Evolutionary conservation across 495 filamentous ascomycete species (phyloP).

Genomic region (Daldinia loculata): DNA sequence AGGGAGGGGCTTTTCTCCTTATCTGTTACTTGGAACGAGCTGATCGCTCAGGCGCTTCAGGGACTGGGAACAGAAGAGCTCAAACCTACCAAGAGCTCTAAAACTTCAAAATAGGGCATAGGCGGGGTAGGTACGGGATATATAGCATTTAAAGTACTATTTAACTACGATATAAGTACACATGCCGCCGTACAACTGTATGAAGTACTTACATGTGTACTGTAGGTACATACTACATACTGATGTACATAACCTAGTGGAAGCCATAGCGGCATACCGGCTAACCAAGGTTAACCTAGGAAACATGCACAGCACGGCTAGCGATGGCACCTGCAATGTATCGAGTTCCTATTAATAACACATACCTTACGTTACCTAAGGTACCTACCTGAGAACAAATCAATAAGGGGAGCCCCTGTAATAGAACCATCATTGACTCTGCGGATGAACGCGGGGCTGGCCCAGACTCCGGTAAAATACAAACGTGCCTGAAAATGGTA

Average conservation of each 20-base stretch:
- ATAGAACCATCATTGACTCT: constrained; percentile 16
- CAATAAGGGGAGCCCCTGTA: background rate
- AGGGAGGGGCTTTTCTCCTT: constrained; percentile 3
- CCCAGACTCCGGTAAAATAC: constrained; percentile 29
- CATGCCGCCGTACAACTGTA: background rate
- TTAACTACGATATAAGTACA: background rate
- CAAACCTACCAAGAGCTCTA: constrained; percentile 12
- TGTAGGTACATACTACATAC: background rate
- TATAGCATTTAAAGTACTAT: background rate
- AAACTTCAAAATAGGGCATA: constrained; percentile 14
- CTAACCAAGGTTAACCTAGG: constrained; percentile 31
- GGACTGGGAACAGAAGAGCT: constrained; percentile 12
- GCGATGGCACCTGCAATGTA: constrained; percentile 15
- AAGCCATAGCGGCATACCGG: constrained; percentile 3
- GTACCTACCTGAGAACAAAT: background rate
- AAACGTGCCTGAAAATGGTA: background rate
- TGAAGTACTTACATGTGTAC: background rate
- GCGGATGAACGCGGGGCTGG: constrained; percentile 27
- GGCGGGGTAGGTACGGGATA: constrained; percentile 28
- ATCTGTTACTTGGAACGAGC: constrained; percentile 1
- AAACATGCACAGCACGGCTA: constrained; percentile 26
- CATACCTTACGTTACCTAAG: background rate
- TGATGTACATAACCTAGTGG: background rate
- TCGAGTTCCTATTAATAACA: constrained; percentile 32
- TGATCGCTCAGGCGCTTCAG: background rate